Percentiles rank a stretch among this genome's conserved stretches.
Evolutionary conservation across 306 rosid species (phyloP).

Genomic region (Urtica urens): DNA sequence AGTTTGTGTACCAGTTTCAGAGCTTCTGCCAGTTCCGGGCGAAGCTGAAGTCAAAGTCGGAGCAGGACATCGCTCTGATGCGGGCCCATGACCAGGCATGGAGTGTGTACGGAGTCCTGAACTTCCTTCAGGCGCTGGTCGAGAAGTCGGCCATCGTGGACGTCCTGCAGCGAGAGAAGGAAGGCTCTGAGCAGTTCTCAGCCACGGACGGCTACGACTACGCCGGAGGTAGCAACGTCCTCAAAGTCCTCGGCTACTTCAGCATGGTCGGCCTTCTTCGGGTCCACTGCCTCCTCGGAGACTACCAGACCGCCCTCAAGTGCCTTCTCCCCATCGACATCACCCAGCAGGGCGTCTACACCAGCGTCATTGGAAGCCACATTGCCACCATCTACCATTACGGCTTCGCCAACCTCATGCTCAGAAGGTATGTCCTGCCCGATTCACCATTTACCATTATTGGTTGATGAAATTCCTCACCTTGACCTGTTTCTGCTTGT

Average conservation of each 20-base stretch:
- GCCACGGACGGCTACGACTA: constrained; percentile 87
- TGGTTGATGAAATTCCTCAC: neutral
- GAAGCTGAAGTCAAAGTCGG: constrained; percentile 82
- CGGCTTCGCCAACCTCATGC: constrained; percentile 95
- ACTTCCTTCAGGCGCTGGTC: constrained; percentile 87
- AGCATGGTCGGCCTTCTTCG: constrained; percentile 93
- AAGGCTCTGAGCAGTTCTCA: constrained; percentile 77
- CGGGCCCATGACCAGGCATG: constrained; percentile 85
- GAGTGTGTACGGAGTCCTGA: constrained; percentile 88
- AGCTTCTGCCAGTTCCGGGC: constrained; percentile 93
- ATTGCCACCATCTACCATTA: constrained; percentile 83
- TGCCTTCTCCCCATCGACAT: constrained; percentile 75
- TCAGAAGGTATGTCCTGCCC: constrained; percentile 76
- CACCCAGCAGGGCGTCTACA: constrained; percentile 77
- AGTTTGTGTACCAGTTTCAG: constrained; percentile 94
- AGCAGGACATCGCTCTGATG: constrained; percentile 74
- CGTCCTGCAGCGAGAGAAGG: constrained; percentile 86
- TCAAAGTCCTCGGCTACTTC: constrained; percentile 97
- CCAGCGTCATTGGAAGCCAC: constrained; percentile 83
- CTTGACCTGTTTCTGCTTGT: too few species aligned
- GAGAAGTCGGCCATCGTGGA: constrained; percentile 77
- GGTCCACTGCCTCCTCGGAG: constrained; percentile 94
- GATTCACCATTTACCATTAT: neutral
- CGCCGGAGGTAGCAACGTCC: constrained; percentile 81
- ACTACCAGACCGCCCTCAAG: constrained; percentile 84